Conservation (phyloP, 306 rosid species). For the Casuarina glauca region DNA sequence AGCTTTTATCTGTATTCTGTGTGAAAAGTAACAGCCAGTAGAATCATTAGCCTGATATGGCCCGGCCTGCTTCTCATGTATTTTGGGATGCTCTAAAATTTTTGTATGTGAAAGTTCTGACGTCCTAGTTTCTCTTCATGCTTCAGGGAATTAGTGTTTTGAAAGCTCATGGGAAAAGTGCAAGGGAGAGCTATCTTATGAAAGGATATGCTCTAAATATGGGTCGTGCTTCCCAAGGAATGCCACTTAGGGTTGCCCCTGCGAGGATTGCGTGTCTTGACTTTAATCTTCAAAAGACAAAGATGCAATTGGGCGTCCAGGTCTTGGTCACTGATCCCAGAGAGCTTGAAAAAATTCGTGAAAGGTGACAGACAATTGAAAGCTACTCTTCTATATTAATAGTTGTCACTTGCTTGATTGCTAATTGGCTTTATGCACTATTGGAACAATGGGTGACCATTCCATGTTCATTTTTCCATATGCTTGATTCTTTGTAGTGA, state of each 20-base stretch:
- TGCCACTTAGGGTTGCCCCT: slow-evolving; percentile 91
- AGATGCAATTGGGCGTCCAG: slow-evolving; percentile 99
- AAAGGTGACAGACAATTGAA: slow-evolving; percentile 50
- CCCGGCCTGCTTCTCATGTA: neutral
- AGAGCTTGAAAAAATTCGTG: slow-evolving; percentile 97
- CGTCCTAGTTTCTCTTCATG: slow-evolving; percentile 8
- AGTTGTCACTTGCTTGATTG: neutral
- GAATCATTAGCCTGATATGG: neutral
- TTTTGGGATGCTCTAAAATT: neutral
- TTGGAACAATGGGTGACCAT: neutral
- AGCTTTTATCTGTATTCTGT: neutral
- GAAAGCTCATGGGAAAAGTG: slow-evolving; percentile 98
- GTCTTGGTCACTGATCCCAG: slow-evolving; percentile 86
- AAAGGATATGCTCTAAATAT: slow-evolving; percentile 92
- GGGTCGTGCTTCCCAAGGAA: slow-evolving; percentile 99
- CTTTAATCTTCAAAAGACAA: slow-evolving; percentile 98
- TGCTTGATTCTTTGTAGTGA: neutral
- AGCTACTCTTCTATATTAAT: neutral
- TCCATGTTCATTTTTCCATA: neutral
- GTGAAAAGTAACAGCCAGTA: neutral
- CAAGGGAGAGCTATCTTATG: slow-evolving; percentile 85
- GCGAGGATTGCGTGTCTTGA: slow-evolving; percentile 95
- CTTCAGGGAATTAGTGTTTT: slow-evolving; percentile 84
- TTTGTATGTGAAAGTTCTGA: neutral
- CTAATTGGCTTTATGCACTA: neutral